Evolutionary conservation across 768 basidiomycete genomes (phyloP).

Genomic region (Gelatoporia subvermispora): DNA sequence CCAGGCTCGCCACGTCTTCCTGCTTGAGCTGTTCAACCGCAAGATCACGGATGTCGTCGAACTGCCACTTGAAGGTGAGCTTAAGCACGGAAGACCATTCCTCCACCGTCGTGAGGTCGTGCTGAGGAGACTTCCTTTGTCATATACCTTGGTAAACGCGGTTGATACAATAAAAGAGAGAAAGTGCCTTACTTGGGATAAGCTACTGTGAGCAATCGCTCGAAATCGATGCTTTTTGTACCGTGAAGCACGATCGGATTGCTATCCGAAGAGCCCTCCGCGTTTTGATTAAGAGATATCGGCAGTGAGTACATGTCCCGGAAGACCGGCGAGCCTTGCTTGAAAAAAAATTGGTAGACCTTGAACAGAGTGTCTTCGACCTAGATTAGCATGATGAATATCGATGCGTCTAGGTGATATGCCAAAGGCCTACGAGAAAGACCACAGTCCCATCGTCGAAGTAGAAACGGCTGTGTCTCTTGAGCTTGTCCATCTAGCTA

Average conservation of each 20-base stretch:
- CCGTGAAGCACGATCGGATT: conserved; percentile 29
- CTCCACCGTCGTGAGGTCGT: conserved; percentile 9
- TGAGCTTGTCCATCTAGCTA: too few relatives aligned
- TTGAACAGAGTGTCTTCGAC: conserved; percentile 52
- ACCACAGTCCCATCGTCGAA: conserved; percentile 5
- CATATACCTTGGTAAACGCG: too few relatives aligned
- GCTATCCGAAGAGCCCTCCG: conserved; percentile 21
- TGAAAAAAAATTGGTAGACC: conserved; percentile 59
- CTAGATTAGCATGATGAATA: conserved; percentile 27
- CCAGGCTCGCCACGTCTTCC: conserved; percentile 23
- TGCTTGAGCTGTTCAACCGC: conserved; percentile 35
- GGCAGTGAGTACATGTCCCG: conserved; percentile 20
- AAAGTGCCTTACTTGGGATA: conserved; percentile 58
- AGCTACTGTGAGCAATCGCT: conserved; percentile 54
- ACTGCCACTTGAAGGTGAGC: conserved; percentile 38
- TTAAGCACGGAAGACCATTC: conserved; percentile 40
- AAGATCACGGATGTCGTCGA: conserved; percentile 33
- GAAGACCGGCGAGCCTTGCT: conserved; percentile 42
- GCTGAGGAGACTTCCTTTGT: neutral
- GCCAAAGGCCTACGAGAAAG: neutral
- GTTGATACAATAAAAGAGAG: too few relatives aligned
- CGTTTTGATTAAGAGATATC: conserved; percentile 4
- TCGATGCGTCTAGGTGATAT: too few relatives aligned
- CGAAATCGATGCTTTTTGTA: conserved; percentile 46
- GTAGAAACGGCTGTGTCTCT: conserved; percentile 4